A percentile compares a stretch with the other conserved stretches of the same genome.
Conservation (phyloP, 2,329 filamentous ascomycete genomes). For the Penicillium occitanis region DNA sequence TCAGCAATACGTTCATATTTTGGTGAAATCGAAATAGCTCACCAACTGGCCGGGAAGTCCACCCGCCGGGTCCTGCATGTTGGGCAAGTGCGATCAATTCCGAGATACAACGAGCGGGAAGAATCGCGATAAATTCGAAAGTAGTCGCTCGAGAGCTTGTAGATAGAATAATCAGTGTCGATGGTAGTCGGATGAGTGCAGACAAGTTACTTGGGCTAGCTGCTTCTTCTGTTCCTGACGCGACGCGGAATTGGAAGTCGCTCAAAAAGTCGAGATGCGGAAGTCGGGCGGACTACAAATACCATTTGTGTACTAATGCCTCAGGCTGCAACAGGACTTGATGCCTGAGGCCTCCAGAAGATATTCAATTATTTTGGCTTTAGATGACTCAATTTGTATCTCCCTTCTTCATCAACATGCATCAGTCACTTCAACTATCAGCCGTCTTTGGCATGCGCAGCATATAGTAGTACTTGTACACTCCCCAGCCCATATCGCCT, state of each 20-base stretch:
- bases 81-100: constrained; percentile 31
- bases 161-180: not conserved
- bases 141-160: not conserved
- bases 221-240: constrained; percentile 14
- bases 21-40: constrained; percentile 26
- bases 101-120: not conserved
- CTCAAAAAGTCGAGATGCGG: constrained; percentile 21
- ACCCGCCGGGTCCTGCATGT: constrained; percentile 49
- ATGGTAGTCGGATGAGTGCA: not conserved
- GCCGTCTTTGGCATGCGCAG: constrained; percentile 7
- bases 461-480: constrained; percentile 9
- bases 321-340: not conserved
- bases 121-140: too few relatives aligned
- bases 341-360: not conserved
- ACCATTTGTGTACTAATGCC: constrained; percentile 26
- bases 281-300: constrained; percentile 22
- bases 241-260: constrained; percentile 21
- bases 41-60: constrained; percentile 49
- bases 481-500: constrained; percentile 6
- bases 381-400: not conserved
- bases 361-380: not conserved
- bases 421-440: not conserved
- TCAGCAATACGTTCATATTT: not conserved
- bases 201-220: constrained; percentile 8
- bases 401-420: not conserved